Base-by-base conservation (phyloP, 2,329 filamentous ascomycete genomes). In the Gliomastix tumulicola region DNA sequence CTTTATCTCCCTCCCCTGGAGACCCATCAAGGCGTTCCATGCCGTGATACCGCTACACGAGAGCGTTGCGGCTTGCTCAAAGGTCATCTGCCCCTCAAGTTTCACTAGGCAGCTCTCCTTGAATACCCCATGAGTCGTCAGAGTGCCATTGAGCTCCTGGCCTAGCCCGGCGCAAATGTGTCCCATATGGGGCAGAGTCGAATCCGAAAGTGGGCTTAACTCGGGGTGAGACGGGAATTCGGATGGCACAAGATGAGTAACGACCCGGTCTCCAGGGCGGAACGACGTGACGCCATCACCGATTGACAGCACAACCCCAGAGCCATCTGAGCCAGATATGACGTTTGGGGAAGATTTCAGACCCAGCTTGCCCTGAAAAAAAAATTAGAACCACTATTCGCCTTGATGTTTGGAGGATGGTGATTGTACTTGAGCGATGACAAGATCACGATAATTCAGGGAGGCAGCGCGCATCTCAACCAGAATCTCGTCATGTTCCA, bases 401-500 rank as follows among this genome's bases (percentile, higher is more conserved):
- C n/a, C 4, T 6, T 13, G 17, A 16, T n/a, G 11, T n/a, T 28
- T 13, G 4, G 25, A 13, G 17, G 15, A 21, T 16, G 27, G 2
- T 12, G n/a, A 21, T 16, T 28, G n/a, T 40, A 54, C 55, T 4
- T 32, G 54, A 1, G 63, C 59, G 35, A 71, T 68, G 13, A 60
- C 55, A 8, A 72, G 46, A 21, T 72, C 69, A 18, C 69, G 57
- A 40, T 69, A 71, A 41, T 72, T 72, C 35, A 73, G 49, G 11
- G 65, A 66, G 1, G 63, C 68, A 5, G 61, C 68, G n/a, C 64
- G 49, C 3, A 72, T 59, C 52, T 77, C 75, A 45, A 82, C 74
- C 5, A 82, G 60, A 5, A 81, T 75, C 32, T 82, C 75, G 36
- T 70, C 65, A 31, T 78, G 68, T 4, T 71, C 74, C 3, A 79